Evolutionary conservation across 345 rosid species (phyloP).

Genomic region (Rhodamnia argentea): DNA sequence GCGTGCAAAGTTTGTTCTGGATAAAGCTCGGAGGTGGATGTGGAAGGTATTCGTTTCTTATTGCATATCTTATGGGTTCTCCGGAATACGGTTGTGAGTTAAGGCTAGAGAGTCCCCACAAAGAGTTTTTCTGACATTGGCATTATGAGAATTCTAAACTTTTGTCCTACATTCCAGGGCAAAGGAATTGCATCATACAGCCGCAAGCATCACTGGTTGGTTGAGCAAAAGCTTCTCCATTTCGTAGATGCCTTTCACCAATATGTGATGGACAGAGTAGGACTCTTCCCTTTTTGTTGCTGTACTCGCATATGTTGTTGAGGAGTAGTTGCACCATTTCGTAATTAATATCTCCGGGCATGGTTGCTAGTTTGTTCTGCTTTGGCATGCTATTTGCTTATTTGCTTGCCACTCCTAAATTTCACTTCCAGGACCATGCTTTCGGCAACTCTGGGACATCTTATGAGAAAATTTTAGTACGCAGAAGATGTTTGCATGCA

Average conservation of each 20-base stretch:
- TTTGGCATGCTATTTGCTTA: background rate
- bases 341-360: background rate
- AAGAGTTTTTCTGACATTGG: background rate
- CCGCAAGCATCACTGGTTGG: slow-evolving; percentile 77
- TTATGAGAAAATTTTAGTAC: background rate
- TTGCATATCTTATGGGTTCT: background rate
- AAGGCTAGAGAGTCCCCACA: background rate
- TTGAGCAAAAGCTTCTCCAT: slow-evolving; percentile 96
- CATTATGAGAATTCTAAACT: background rate
- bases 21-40: slow-evolving; percentile 97
- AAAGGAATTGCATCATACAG: slow-evolving; percentile 48
- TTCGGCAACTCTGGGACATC: background rate
- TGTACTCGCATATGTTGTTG: background rate
- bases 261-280: slow-evolving; percentile 98
- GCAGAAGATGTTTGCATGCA: background rate
- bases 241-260: slow-evolving; percentile 99
- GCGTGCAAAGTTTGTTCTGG: slow-evolving; percentile 93
- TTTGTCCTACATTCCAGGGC: slow-evolving; percentile 31
- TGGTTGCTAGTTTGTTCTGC: background rate
- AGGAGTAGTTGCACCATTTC: background rate
- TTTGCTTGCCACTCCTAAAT: background rate
- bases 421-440: background rate
- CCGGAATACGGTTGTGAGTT: background rate
- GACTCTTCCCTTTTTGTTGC: slow-evolving; percentile 6
- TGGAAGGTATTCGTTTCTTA: slow-evolving; percentile 62